Percentiles rank a stretch among this genome's conserved stretches.
Evolutionary conservation across 148 eudicot species (phyloP).

Genomic region (Cornus kousa): DNA sequence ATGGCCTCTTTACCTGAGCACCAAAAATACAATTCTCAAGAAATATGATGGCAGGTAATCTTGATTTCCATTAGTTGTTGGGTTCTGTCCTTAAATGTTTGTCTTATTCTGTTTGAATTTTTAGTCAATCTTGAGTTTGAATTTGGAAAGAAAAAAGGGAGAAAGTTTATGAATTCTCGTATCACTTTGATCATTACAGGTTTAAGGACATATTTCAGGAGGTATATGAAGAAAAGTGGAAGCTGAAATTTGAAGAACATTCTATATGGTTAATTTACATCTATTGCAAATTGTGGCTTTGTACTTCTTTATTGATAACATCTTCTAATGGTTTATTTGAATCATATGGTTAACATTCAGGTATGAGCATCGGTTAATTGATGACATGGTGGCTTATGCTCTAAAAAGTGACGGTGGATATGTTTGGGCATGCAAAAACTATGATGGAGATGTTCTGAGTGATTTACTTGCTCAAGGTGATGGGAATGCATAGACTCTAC

Average conservation of each 20-base stretch:
- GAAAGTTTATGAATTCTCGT: not conserved
- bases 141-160: not conserved
- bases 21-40: conserved; percentile 74
- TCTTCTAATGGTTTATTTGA: conserved; percentile 10
- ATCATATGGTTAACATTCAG: conserved; percentile 26
- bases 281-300: not conserved
- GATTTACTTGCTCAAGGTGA: conserved; percentile 86
- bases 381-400: conserved; percentile 85
- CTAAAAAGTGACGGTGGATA: conserved; percentile 74
- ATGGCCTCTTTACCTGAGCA: conserved; percentile 77
- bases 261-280: conserved; percentile 60
- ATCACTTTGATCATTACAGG: conserved; percentile 29
- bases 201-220: conserved; percentile 79
- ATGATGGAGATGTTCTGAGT: conserved; percentile 80
- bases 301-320: conserved; percentile 1
- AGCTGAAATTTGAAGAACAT: conserved; percentile 62
- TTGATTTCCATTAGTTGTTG: not conserved
- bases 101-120: not conserved
- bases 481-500: conserved; percentile 5
- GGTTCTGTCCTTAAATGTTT: not conserved
- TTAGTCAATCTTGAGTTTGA: not conserved
- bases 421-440: conserved; percentile 87
- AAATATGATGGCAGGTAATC: conserved; percentile 80
- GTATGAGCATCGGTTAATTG: conserved; percentile 81
- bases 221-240: conserved; percentile 74